phyloP scores from a whole-genome alignment of 768 basidiomycete species.

The Clitopilus hobsonii region DNA sequence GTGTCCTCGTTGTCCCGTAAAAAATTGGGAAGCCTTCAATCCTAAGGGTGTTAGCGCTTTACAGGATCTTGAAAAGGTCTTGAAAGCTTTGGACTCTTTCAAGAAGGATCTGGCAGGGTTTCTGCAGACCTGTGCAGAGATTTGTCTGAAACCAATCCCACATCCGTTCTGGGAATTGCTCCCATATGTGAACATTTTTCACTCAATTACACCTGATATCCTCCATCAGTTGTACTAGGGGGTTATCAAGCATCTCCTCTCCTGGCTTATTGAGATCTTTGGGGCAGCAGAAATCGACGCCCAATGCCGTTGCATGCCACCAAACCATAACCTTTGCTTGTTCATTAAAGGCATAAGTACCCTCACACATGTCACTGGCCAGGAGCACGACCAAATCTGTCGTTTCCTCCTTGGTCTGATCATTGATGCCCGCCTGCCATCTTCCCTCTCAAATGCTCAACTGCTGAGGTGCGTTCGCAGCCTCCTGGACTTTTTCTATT shows the following conservation, averaged over 20 bases:
- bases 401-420: slow-evolving; percentile 25
- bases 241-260: slow-evolving; percentile 26
- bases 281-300: slow-evolving; percentile 30
- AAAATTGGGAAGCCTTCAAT: slow-evolving; percentile 15
- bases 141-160: slow-evolving; percentile 19
- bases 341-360: slow-evolving; percentile 31
- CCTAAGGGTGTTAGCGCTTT: slow-evolving; percentile 2
- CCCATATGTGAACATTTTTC: slow-evolving; percentile 20
- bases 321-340: slow-evolving; percentile 26
- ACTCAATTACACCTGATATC: slow-evolving; percentile 25
- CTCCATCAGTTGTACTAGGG: slow-evolving; percentile 32
- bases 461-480: slow-evolving; percentile 23
- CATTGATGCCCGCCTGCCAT: slow-evolving; percentile 14
- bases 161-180: slow-evolving; percentile 22
- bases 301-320: slow-evolving; percentile 23
- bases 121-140: slow-evolving; percentile 10
- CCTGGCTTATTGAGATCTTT: slow-evolving; percentile 21
- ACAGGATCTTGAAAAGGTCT: slow-evolving; percentile 11
- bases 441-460: slow-evolving; percentile 8
- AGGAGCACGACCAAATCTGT: slow-evolving; percentile 28
- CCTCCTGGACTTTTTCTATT: slow-evolving; percentile 33
- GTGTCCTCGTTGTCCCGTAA: slow-evolving; percentile 21
- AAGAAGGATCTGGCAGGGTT: slow-evolving; percentile 10
- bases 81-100: slow-evolving; percentile 21
- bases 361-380: slow-evolving; percentile 27